phyloP scores from a whole-genome alignment of 2,329 filamentous ascomycete genomes.

The Aspergillus floridensis region DNA sequence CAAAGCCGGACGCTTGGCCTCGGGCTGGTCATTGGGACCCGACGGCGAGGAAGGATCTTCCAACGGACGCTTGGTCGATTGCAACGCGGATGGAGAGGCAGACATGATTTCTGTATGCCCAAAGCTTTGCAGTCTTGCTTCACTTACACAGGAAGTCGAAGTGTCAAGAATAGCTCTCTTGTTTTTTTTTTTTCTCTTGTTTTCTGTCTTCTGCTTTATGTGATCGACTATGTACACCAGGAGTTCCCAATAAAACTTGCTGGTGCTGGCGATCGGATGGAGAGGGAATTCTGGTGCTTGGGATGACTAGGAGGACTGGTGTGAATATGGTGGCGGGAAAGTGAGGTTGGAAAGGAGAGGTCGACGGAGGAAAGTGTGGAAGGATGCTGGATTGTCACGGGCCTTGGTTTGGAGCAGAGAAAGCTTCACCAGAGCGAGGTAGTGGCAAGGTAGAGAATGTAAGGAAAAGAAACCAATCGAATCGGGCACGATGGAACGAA shows the following conservation, averaged over 20 bases:
- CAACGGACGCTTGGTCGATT: constrained; percentile 77
- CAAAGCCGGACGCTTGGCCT: constrained; percentile 92
- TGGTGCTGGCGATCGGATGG: constrained; percentile 61
- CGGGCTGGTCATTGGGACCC: constrained; percentile 85
- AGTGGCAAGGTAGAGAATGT: constrained; percentile 20
- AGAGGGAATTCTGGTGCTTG: constrained; percentile 40
- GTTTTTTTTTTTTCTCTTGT: constrained; percentile 53
- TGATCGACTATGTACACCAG: constrained; percentile 74
- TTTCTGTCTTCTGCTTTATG: constrained; percentile 56
- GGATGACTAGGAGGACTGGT: constrained; percentile 28
- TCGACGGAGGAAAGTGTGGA: constrained; percentile 27
- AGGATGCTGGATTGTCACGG: constrained; percentile 28
- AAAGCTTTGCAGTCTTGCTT: constrained; percentile 29
- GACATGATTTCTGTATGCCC: constrained; percentile 60
- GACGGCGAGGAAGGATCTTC: constrained; percentile 97
- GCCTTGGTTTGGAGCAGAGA: constrained; percentile 22
- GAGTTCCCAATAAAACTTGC: constrained; percentile 89
- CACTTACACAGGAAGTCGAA: constrained; percentile 48
- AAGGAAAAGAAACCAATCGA: constrained; percentile 21
- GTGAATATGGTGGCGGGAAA: constrained; percentile 34
- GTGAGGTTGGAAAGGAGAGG: constrained; percentile 36
- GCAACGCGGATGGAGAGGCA: constrained; percentile 55
- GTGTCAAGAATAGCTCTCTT: constrained; percentile 41
- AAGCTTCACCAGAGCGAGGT: constrained; percentile 22
- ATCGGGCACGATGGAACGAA: constrained; percentile 23